These are phyloP conservation scores for Nakaseomyces nivariensis DNA, from an alignment of 1,139 yeast genomes.

Conservation along the genomic window DNA sequence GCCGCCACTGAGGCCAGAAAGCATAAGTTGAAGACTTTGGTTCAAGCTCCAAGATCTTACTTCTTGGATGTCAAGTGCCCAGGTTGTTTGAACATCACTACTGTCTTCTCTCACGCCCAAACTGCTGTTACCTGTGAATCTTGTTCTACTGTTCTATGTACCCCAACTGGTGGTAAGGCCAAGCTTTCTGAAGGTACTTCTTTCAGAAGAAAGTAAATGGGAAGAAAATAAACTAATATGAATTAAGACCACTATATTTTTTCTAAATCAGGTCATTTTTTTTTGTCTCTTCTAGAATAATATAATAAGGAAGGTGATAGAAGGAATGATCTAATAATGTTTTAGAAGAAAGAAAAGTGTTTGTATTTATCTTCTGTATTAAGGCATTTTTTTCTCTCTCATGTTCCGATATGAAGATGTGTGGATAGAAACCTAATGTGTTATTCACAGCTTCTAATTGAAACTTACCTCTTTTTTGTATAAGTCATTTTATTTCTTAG, in stretches of 20 bases:
- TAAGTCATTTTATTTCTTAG: conserved; percentile 2
- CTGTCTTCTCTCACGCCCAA: conserved; percentile 99
- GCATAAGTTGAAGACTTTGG: conserved; percentile 96
- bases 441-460: background rate
- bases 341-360: background rate
- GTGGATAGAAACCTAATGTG: background rate
- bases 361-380: conserved; percentile 4
- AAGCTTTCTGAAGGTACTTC: conserved; percentile 98
- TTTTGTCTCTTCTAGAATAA: background rate
- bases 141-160: conserved; percentile 95
- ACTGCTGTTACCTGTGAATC: conserved; percentile 99
- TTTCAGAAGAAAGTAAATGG: conserved; percentile 90
- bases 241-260: conserved; percentile 1
- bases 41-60: conserved; percentile 95
- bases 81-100: conserved; percentile 98
- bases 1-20: conserved; percentile 92
- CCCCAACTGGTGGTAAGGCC: conserved; percentile 99
- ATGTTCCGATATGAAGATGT: background rate
- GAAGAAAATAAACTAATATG: conserved; percentile 8
- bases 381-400: conserved; percentile 1
- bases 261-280: background rate
- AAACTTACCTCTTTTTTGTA: background rate
- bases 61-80: conserved; percentile 99
- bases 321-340: no score
- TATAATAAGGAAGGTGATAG: background rate